These are phyloP conservation scores for Fonsecaea pugnacius DNA, from an alignment of 2,329 filamentous ascomycete genomes.

Conservation along the genomic window DNA sequence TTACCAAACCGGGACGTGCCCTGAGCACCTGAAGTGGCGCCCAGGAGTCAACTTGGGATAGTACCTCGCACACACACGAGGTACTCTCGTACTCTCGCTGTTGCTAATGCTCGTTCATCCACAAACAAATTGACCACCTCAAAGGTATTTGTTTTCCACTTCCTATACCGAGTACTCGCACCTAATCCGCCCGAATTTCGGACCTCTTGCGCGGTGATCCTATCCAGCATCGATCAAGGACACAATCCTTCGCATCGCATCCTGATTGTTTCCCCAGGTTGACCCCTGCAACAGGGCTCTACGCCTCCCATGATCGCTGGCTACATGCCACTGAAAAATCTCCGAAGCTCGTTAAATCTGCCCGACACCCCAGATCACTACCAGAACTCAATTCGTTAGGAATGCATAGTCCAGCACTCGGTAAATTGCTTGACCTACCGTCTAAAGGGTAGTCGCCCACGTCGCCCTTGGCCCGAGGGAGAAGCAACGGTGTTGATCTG, in stretches of 20 bases:
- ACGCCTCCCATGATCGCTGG: not conserved
- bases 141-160: not conserved
- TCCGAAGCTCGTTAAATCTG: constrained; percentile 7
- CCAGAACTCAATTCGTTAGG: not conserved
- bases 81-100: not conserved
- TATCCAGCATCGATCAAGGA: constrained; percentile 6
- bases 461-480: not conserved
- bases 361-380: constrained; percentile 3
- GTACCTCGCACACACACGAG: no score
- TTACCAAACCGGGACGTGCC: not conserved
- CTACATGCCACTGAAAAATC: constrained; percentile 19
- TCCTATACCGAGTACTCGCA: not conserved
- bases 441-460: not conserved
- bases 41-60: no score
- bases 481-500: not conserved
- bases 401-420: not conserved
- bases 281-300: constrained; percentile 5
- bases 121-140: not conserved
- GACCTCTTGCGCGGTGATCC: not conserved
- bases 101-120: no score
- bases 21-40: not conserved
- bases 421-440: not conserved
- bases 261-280: constrained; percentile 14
- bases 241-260: constrained; percentile 1
- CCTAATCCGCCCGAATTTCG: not conserved